A percentile compares a stretch with the other conserved stretches of the same genome.
Evolutionary conservation across 352 stramenopile genomes (phyloP).

Genomic region (Globisporangium heterothallicum): DNA sequence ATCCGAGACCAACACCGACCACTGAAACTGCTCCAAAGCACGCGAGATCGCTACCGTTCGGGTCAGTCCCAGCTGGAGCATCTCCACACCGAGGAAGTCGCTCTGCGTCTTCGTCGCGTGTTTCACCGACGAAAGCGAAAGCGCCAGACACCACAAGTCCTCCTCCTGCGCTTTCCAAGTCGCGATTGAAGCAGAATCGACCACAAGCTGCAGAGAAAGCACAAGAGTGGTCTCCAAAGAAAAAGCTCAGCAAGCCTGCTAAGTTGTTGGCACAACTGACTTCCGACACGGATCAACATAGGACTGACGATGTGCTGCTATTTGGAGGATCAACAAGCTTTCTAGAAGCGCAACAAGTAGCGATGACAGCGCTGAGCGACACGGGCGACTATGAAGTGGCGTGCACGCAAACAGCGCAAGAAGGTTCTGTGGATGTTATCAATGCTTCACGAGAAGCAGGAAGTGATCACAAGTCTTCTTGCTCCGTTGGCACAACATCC

Average conservation of each 20-base stretch:
- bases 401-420: conserved; percentile 13
- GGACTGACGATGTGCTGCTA: not conserved
- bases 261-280: not conserved
- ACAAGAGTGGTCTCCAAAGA: conserved; percentile 4
- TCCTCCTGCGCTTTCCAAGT: not conserved
- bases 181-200: conserved; percentile 4
- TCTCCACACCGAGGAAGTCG: conserved; percentile 7
- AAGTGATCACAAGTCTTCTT: too few species aligned
- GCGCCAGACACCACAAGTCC: not conserved
- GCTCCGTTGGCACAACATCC: not conserved
- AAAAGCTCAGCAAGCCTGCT: not conserved
- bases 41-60: conserved; percentile 1
- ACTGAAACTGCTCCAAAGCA: not conserved
- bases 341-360: conserved; percentile 26
- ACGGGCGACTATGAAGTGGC: conserved; percentile 1
- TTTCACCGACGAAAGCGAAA: conserved; percentile 2
- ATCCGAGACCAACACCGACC: not conserved
- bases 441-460: too few species aligned
- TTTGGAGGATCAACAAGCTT: conserved; percentile 43
- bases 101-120: not conserved
- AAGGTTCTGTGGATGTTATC: too few species aligned
- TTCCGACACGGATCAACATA: not conserved
- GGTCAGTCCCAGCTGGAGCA: not conserved
- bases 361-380: conserved; percentile 13
- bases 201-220: not conserved